Evolutionary conservation across 108 stramenopile species (phyloP).

Genomic region (Epipyxis sp.): DNA sequence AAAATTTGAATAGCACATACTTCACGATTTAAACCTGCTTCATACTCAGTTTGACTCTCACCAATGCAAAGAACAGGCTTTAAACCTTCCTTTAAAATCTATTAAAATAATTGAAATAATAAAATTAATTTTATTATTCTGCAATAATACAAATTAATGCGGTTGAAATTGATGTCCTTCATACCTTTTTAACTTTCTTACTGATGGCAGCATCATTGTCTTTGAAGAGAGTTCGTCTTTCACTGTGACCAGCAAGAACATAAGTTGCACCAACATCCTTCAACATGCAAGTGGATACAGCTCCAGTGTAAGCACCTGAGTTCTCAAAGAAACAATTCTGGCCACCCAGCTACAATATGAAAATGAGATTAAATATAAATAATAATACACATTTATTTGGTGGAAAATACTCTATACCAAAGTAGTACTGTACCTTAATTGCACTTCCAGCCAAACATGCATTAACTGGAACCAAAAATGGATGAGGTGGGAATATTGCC

Average conservation of each 20-base stretch:
- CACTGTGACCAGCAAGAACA: slow-evolving; percentile 62
- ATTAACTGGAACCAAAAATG: slow-evolving; percentile 62
- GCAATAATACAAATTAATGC: slow-evolving; percentile 16
- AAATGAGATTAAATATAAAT: not conserved
- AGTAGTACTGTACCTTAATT: slow-evolving; percentile 43
- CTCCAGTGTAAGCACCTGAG: slow-evolving; percentile 62
- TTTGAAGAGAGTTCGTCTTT: slow-evolving; percentile 53
- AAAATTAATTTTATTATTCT: no score
- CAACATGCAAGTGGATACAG: slow-evolving; percentile 54
- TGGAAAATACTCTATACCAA: not conserved
- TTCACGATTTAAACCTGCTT: slow-evolving; percentile 23
- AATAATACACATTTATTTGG: not conserved
- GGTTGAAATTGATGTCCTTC: not conserved
- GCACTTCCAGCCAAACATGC: slow-evolving; percentile 57
- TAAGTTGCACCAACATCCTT: slow-evolving; percentile 48
- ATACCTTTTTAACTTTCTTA: slow-evolving; percentile 42
- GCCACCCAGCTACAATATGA: not conserved
- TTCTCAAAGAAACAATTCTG: slow-evolving; percentile 39
- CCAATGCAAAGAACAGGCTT: slow-evolving; percentile 22
- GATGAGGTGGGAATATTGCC: slow-evolving; percentile 70
- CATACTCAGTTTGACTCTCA: slow-evolving; percentile 20
- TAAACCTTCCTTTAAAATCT: not conserved
- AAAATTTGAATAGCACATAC: slow-evolving; percentile 52
- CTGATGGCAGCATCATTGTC: slow-evolving; percentile 52
- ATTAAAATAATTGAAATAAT: no score